Evolutionary conservation across 2,329 filamentous ascomycete species (phyloP).

Genomic region (Mycosphaerella arachidis): DNA sequence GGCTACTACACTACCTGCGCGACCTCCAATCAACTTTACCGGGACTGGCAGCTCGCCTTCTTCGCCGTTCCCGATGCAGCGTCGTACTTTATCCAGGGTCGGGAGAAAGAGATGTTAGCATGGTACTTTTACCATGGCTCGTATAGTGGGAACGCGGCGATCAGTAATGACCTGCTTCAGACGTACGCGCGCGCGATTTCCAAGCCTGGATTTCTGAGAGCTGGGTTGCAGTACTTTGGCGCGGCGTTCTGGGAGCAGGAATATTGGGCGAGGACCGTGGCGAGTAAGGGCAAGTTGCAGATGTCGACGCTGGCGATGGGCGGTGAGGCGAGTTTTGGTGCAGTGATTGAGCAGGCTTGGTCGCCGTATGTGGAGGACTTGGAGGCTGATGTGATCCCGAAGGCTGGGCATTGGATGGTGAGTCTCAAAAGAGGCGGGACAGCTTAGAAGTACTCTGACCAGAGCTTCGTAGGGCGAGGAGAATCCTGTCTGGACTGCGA

Average conservation of each 20-base stretch:
- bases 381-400: slow-evolving; percentile 33
- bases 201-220: slow-evolving; percentile 43
- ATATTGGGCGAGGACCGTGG: slow-evolving; percentile 37
- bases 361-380: slow-evolving; percentile 24
- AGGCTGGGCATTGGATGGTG: slow-evolving; percentile 39
- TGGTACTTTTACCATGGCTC: slow-evolving; percentile 47
- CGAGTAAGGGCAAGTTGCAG: slow-evolving; percentile 21
- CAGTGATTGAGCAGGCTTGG: slow-evolving; percentile 18
- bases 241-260: slow-evolving; percentile 33
- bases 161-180: slow-evolving; percentile 39
- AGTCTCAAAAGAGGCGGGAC: background rate
- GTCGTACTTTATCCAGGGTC: slow-evolving; percentile 43
- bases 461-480: slow-evolving; percentile 7
- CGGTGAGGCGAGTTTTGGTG: slow-evolving; percentile 35
- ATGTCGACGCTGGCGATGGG: slow-evolving; percentile 34
- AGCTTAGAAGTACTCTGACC: slow-evolving; percentile 5
- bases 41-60: slow-evolving; percentile 36
- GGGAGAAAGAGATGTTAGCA: slow-evolving; percentile 41
- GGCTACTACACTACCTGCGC: slow-evolving; percentile 35
- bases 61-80: slow-evolving; percentile 47
- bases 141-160: slow-evolving; percentile 39
- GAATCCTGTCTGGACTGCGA: slow-evolving; percentile 23
- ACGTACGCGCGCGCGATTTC: slow-evolving; percentile 39
- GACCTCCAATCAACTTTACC: slow-evolving; percentile 39
- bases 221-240: slow-evolving; percentile 39